phyloP scores from a whole-genome alignment of 1,284 basidiomycete species.

The Phylloporus sp. region DNA sequence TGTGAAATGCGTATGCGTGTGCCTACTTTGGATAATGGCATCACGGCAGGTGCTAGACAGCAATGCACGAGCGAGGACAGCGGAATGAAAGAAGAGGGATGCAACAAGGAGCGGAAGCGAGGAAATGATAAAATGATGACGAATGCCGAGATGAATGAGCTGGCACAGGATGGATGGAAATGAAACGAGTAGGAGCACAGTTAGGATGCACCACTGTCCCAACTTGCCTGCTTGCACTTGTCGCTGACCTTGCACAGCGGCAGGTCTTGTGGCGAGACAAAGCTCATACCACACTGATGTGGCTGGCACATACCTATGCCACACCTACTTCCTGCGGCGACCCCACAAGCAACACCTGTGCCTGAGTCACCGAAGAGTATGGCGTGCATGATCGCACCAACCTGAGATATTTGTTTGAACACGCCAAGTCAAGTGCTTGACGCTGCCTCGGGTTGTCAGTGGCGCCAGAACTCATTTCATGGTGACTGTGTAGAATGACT shows the following conservation, averaged over 20 bases:
- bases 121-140: neutral
- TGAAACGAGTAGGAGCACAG: neutral
- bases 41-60: slow-evolving; percentile 24
- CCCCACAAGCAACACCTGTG: slow-evolving; percentile 35
- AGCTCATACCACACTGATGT: slow-evolving; percentile 68
- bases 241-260: slow-evolving; percentile 59
- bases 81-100: slow-evolving; percentile 10
- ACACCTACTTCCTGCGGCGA: slow-evolving; percentile 22
- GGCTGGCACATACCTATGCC: slow-evolving; percentile 36
- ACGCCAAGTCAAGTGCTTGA: slow-evolving; percentile 73
- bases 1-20: slow-evolving; percentile 21
- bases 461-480: slow-evolving; percentile 26
- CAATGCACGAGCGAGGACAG: slow-evolving; percentile 31
- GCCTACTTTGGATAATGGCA: slow-evolving; percentile 15
- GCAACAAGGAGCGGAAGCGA: slow-evolving; percentile 18
- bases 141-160: neutral
- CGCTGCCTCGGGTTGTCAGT: slow-evolving; percentile 52
- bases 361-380: slow-evolving; percentile 40
- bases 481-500: slow-evolving; percentile 38
- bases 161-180: neutral
- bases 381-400: slow-evolving; percentile 40
- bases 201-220: slow-evolving; percentile 64
- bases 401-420: slow-evolving; percentile 45
- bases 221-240: slow-evolving; percentile 78
- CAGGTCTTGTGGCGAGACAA: slow-evolving; percentile 72